Conservation (phyloP, 345 rosid species). For the Acer campestre region DNA sequence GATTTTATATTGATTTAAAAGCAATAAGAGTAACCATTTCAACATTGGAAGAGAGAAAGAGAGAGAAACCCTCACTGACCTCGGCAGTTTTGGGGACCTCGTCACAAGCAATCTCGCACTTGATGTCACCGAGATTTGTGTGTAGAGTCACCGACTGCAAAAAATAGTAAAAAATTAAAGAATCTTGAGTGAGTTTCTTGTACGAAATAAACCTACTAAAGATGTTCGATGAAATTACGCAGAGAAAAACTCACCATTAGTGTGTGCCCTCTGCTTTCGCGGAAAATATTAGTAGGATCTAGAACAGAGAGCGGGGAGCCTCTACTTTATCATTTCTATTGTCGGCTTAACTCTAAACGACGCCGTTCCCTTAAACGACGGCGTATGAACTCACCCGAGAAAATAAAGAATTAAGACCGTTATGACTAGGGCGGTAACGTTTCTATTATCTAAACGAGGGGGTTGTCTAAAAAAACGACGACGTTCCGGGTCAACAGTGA, state of each 20-base stretch:
- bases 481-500: not conserved
- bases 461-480: no score
- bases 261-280: not conserved
- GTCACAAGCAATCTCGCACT: constrained; percentile 96
- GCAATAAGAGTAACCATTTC: not conserved
- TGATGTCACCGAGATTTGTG: constrained; percentile 96
- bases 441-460: not conserved
- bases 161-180: constrained; percentile 1
- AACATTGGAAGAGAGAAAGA: not conserved
- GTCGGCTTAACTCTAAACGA: not conserved
- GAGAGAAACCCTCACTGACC: constrained; percentile 37
- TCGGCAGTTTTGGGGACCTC: constrained; percentile 92
- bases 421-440: not conserved
- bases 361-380: not conserved
- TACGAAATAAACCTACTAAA: not conserved
- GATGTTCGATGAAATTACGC: constrained; percentile 27
- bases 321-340: not conserved
- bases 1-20: not conserved
- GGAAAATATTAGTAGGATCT: not conserved
- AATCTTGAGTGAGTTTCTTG: not conserved
- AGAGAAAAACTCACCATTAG: constrained; percentile 34
- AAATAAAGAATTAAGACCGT: not conserved
- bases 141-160: constrained; percentile 93
- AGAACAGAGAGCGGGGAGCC: not conserved
- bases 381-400: not conserved